Evolutionary conservation across 495 filamentous ascomycete genomes (phyloP).

Genomic region (Saxophila tyrrhenica): DNA sequence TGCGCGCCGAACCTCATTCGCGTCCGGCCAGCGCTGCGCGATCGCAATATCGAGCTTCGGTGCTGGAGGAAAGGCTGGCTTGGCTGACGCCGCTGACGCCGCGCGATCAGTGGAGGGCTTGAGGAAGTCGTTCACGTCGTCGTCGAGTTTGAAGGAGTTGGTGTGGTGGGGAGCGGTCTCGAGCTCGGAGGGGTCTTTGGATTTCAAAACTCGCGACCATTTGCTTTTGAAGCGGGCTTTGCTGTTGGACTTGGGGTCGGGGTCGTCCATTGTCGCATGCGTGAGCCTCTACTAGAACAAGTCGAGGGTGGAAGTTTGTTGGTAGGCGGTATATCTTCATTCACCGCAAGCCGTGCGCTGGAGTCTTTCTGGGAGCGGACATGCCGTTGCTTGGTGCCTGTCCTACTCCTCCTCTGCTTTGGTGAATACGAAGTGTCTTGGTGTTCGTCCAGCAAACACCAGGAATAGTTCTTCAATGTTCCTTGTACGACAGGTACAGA

Average conservation of each 20-base stretch:
- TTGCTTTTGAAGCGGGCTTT: slow-evolving; percentile 14
- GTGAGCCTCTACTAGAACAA: background rate
- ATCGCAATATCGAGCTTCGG: slow-evolving; percentile 30
- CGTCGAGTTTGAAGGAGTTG: slow-evolving; percentile 22
- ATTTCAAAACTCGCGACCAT: slow-evolving; percentile 17
- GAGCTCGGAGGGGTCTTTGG: background rate
- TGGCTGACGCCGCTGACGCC: background rate
- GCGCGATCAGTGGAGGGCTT: slow-evolving; percentile 30
- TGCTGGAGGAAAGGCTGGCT: slow-evolving; percentile 10
- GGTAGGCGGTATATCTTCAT: background rate
- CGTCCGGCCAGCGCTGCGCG: slow-evolving; percentile 30
- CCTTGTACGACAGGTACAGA: background rate
- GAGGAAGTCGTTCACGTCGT: slow-evolving; percentile 32
- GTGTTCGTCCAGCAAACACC: background rate
- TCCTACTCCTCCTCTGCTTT: background rate
- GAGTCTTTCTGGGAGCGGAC: background rate
- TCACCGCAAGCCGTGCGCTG: too few relatives aligned
- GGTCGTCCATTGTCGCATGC: slow-evolving; percentile 12
- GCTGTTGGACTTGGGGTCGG: slow-evolving; percentile 8
- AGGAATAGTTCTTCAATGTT: background rate
- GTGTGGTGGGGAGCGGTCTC: background rate
- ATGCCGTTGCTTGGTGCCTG: background rate
- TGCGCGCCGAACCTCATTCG: slow-evolving; percentile 18
- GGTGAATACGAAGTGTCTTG: background rate
- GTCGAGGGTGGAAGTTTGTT: background rate